Percentiles rank a stretch among this genome's conserved stretches.
Evolutionary conservation across 352 stramenopile genomes (phyloP).

Genomic region (Phytophthora europaea): DNA sequence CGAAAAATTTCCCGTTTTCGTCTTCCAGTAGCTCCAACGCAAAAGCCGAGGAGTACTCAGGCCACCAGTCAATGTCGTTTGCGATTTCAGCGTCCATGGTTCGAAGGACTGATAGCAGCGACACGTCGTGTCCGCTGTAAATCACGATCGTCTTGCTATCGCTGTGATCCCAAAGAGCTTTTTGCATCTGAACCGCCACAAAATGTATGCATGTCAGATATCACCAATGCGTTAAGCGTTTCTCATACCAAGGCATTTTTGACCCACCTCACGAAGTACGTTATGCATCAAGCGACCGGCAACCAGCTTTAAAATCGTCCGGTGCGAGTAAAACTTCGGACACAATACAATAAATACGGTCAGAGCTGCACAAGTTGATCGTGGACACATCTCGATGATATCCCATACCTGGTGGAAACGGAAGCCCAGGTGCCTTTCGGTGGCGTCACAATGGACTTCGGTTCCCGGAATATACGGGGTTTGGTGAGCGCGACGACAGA

Average conservation of each 20-base stretch:
- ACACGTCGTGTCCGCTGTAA: constrained; percentile 89
- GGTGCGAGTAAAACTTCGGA: constrained; percentile 79
- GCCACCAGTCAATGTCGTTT: constrained; percentile 71
- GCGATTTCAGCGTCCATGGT: constrained; percentile 57
- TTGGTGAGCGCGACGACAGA: constrained; percentile 70
- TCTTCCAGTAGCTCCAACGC: constrained; percentile 80
- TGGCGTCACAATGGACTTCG: constrained; percentile 46
- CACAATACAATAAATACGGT: constrained; percentile 11
- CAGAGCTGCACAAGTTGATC: neutral
- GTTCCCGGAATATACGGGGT: constrained; percentile 65
- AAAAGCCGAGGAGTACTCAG: constrained; percentile 75
- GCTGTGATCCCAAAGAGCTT: constrained; percentile 35
- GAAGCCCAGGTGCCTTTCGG: constrained; percentile 68
- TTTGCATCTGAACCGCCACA: constrained; percentile 50
- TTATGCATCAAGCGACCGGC: constrained; percentile 70
- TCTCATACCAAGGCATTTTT: neutral
- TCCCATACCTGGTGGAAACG: constrained; percentile 74
- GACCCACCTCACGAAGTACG: constrained; percentile 54
- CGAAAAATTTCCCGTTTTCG: constrained; percentile 57
- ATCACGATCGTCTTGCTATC: constrained; percentile 69
- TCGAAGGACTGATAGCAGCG: constrained; percentile 81
- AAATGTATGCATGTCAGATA: neutral
- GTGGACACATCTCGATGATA: neutral
- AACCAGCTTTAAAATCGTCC: constrained; percentile 72
- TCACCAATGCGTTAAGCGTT: neutral